Percentiles rank a stretch among this genome's conserved stretches.
Conservation (phyloP, 495 filamentous ascomycete species). For the Oidiodendron maius region DNA sequence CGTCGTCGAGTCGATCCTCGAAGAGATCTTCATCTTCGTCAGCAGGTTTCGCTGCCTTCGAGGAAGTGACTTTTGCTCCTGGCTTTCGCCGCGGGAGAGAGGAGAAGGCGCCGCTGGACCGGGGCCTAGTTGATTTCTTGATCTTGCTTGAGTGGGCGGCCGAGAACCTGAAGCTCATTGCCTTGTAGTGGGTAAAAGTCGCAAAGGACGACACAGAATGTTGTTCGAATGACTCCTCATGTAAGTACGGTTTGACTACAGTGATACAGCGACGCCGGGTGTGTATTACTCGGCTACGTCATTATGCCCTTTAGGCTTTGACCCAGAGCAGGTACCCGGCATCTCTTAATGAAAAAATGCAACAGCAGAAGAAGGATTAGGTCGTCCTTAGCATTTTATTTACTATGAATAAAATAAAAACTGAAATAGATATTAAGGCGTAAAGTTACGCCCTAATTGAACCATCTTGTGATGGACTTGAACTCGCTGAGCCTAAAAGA, state of each 20-base stretch:
- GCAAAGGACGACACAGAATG: no score
- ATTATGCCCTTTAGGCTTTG: no score
- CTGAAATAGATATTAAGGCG: no score
- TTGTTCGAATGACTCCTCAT: no score
- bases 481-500: no score
- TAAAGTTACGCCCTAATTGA: no score
- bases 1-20: conserved; percentile 49
- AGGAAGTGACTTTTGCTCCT: conserved; percentile 23
- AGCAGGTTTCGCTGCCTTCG: conserved; percentile 21
- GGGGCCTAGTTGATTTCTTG: conserved; percentile 31
- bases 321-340: no score
- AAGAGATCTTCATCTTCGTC: conserved; percentile 37
- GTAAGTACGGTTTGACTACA: neutral
- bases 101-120: conserved; percentile 39
- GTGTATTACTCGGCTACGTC: neutral
- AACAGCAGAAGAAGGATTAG: no score
- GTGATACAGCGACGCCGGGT: neutral
- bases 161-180: conserved; percentile 21
- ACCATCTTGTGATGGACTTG: no score
- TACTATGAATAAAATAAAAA: no score
- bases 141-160: conserved; percentile 30
- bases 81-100: conserved; percentile 54
- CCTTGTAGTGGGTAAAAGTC: neutral
- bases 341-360: no score
- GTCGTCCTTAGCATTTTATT: no score